These are phyloP conservation scores for Gossypium trilobum DNA, from an alignment of 441 rosid genomes.

Conservation along the genomic window DNA sequence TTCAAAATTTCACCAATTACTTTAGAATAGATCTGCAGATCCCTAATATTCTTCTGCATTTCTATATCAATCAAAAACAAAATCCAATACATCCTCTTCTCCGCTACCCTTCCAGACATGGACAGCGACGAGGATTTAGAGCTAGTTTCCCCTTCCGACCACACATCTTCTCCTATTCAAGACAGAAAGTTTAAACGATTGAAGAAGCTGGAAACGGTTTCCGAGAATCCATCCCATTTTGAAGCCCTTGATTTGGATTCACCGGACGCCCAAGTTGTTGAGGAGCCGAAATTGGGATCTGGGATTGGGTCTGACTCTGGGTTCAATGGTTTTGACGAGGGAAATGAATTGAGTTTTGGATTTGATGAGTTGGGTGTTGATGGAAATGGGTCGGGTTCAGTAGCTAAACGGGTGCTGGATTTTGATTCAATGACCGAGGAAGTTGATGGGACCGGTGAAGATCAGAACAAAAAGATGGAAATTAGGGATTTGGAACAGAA, in stretches of 20 bases:
- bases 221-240: constrained; percentile 18
- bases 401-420: constrained; percentile 40
- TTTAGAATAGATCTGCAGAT: background rate
- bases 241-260: constrained; percentile 12
- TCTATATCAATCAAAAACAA: background rate
- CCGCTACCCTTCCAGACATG: constrained; percentile 26
- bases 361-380: constrained; percentile 24
- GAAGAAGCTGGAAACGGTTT: constrained; percentile 32
- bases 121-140: constrained; percentile 39
- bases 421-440: constrained; percentile 35
- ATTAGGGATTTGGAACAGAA: constrained; percentile 10
- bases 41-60: background rate
- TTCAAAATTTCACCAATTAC: background rate
- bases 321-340: constrained; percentile 27
- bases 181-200: constrained; percentile 59
- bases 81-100: background rate
- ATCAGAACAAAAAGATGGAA: constrained; percentile 14
- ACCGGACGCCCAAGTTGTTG: constrained; percentile 15
- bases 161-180: constrained; percentile 30
- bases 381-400: constrained; percentile 22
- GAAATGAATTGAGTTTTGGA: constrained; percentile 23
- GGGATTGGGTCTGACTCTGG: constrained; percentile 15
- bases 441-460: constrained; percentile 18
- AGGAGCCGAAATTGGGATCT: constrained; percentile 15
- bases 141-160: constrained; percentile 35